Evolutionary conservation across 2,329 filamentous ascomycete species (phyloP).

Genomic region (Trichoderma oligosporum): DNA sequence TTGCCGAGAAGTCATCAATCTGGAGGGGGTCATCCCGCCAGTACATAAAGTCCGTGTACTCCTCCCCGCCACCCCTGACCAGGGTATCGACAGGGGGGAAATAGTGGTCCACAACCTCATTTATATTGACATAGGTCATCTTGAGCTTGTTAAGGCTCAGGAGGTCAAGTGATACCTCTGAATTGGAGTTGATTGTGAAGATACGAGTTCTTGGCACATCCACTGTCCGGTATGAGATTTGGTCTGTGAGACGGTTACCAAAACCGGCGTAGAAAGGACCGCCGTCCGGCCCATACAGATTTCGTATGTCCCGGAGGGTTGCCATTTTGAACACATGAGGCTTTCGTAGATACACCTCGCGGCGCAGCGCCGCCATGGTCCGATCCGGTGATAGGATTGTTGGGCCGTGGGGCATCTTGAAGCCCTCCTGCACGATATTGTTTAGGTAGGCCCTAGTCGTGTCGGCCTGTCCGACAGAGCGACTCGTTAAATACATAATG

Average conservation of each 20-base stretch:
- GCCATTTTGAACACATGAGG: slow-evolving; percentile 99
- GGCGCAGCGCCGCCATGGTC: slow-evolving; percentile 85
- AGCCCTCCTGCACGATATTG: slow-evolving; percentile 83
- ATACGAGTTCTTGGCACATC: slow-evolving; percentile 93
- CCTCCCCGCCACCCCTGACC: slow-evolving; percentile 83
- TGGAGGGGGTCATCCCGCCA: slow-evolving; percentile 86
- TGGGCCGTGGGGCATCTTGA: slow-evolving; percentile 79
- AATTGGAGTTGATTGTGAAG: slow-evolving; percentile 98
- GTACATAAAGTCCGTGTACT: slow-evolving; percentile 96
- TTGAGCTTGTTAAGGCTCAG: slow-evolving; percentile 91
- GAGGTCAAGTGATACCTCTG: slow-evolving; percentile 88
- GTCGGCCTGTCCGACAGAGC: slow-evolving; percentile 90
- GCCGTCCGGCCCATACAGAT: slow-evolving; percentile 70
- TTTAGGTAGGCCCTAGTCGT: slow-evolving; percentile 84
- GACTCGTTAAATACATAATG: slow-evolving; percentile 94
- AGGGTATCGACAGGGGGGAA: slow-evolving; percentile 88
- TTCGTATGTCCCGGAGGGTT: slow-evolving; percentile 88
- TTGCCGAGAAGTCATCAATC: slow-evolving; percentile 83
- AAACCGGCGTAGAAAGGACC: slow-evolving; percentile 96
- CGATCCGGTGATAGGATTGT: slow-evolving; percentile 94
- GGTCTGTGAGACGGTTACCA: slow-evolving; percentile 93
- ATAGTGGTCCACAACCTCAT: slow-evolving; percentile 95
- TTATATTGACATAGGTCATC: slow-evolving; percentile 95
- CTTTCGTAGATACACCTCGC: slow-evolving; percentile 92
- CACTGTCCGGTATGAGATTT: slow-evolving; percentile 90